phyloP scores from a whole-genome alignment of 2,329 filamentous ascomycete species.

The Gliomastix tumulicola region DNA sequence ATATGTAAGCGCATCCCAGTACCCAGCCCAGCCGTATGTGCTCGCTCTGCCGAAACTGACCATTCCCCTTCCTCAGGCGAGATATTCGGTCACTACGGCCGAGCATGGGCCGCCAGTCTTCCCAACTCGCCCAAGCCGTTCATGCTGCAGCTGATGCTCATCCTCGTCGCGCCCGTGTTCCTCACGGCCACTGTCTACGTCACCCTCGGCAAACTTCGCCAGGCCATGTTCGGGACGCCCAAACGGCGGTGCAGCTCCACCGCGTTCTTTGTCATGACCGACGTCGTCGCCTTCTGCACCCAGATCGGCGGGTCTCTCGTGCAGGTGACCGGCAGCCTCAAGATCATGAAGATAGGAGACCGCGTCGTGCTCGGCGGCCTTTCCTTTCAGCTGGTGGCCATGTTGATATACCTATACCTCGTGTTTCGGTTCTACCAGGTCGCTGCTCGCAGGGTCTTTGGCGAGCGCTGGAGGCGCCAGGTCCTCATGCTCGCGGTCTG shows the following conservation, averaged over 20 bases:
- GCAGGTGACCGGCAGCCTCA: not conserved
- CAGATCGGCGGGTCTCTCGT: not conserved
- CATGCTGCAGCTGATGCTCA: constrained; percentile 10
- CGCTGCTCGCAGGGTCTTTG: not conserved
- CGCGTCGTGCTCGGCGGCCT: not conserved
- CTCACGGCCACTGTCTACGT: constrained; percentile 61
- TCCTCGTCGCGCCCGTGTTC: constrained; percentile 28
- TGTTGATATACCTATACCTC: not conserved
- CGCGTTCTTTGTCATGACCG: not conserved
- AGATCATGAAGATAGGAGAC: not conserved
- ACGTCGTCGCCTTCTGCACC: not conserved
- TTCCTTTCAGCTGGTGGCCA: not conserved
- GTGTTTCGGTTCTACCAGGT: not conserved
- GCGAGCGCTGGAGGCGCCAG: not conserved
- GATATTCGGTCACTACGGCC: not conserved
- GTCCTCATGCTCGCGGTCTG: not conserved
- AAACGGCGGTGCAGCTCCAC: constrained; percentile 1
- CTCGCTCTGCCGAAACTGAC: too few species aligned
- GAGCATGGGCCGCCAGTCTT: constrained; percentile 4
- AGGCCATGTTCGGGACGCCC: constrained; percentile 1
- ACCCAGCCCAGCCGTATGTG: too few species aligned
- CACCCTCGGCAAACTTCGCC: constrained; percentile 30
- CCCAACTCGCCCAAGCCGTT: constrained; percentile 6
- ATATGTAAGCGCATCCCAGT: constrained; percentile 1
- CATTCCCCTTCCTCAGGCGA: not conserved